Percentiles rank a stretch among this genome's conserved stretches.
phyloP scores from a whole-genome alignment of 768 basidiomycete genomes.

The Pholiota molesta region DNA sequence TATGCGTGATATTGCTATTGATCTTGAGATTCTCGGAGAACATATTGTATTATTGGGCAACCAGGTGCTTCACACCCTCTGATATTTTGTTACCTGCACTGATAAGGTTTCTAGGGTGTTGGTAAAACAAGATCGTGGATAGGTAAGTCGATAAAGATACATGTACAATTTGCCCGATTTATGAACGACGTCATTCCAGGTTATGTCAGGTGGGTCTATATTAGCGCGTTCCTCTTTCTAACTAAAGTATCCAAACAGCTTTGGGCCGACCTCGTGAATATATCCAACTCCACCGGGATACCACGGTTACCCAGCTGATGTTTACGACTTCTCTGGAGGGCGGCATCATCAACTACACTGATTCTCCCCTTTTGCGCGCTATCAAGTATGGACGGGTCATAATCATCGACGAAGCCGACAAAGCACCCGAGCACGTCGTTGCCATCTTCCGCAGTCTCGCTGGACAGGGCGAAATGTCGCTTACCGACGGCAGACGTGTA shows the following conservation, averaged over 20 bases:
- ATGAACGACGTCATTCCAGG: slow-evolving; percentile 20
- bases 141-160: slow-evolving; percentile 36
- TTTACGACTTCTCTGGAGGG: slow-evolving; percentile 63
- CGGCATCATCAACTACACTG: slow-evolving; percentile 60
- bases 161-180: background rate
- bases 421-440: slow-evolving; percentile 74
- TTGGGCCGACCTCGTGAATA: slow-evolving; percentile 67
- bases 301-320: slow-evolving; percentile 73
- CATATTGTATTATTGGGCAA: slow-evolving; percentile 71
- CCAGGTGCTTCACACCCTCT: slow-evolving; percentile 44
- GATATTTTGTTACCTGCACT: background rate
- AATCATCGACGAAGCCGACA: slow-evolving; percentile 74
- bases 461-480: slow-evolving; percentile 63
- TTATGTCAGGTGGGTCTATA: slow-evolving; percentile 52
- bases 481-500: slow-evolving; percentile 65
- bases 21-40: slow-evolving; percentile 62
- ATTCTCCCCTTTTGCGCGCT: slow-evolving; percentile 69
- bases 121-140: slow-evolving; percentile 75
- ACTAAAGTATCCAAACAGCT: slow-evolving; percentile 38
- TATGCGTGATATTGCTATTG: slow-evolving; percentile 67
- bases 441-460: slow-evolving; percentile 73
- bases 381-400: slow-evolving; percentile 65
- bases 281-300: slow-evolving; percentile 70
- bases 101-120: slow-evolving; percentile 46
- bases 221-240: background rate